Percentiles rank a stretch among this genome's conserved stretches.
Evolutionary conservation across 2,329 filamentous ascomycete genomes (phyloP).

Genomic region (Ophiostoma pallidulum): DNA sequence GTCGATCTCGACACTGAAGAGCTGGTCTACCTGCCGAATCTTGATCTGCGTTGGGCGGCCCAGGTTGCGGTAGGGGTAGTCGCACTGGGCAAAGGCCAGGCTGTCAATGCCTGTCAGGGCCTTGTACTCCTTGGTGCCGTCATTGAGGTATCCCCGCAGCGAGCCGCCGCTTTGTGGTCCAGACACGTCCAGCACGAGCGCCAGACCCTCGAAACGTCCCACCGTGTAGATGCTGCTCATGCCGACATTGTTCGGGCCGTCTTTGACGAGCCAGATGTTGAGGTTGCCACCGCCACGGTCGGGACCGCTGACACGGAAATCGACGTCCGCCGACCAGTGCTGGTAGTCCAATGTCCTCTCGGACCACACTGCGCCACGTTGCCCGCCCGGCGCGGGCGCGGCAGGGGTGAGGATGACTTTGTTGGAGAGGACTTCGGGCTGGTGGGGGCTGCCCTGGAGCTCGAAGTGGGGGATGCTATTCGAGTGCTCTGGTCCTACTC

Average conservation of each 20-base stretch:
- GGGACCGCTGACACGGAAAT: conserved; percentile 78
- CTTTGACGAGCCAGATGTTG: conserved; percentile 81
- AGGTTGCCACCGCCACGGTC: conserved; percentile 82
- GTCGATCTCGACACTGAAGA: conserved; percentile 74
- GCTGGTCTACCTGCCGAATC: conserved; percentile 52
- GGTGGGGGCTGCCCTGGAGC: conserved; percentile 43
- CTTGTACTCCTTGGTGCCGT: conserved; percentile 72
- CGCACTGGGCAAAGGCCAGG: conserved; percentile 87
- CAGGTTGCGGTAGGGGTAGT: conserved; percentile 83
- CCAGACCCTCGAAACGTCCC: conserved; percentile 81
- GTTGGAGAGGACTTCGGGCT: conserved; percentile 68
- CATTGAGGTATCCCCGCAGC: conserved; percentile 88
- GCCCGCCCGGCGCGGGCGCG: conserved; percentile 71
- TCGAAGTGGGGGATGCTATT: conserved; percentile 45
- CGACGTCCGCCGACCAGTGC: conserved; percentile 75
- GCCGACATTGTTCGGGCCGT: conserved; percentile 55
- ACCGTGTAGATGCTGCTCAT: conserved; percentile 76
- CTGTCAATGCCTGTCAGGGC: conserved; percentile 71
- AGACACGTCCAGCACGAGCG: conserved; percentile 75
- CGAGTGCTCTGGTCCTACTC: conserved; percentile 54
- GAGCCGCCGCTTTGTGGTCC: conserved; percentile 62
- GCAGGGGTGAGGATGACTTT: conserved; percentile 86
- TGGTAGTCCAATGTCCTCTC: conserved; percentile 50
- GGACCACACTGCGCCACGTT: conserved; percentile 75
- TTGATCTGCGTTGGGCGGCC: conserved; percentile 74